Percentiles rank a stretch among this genome's conserved stretches.
These are phyloP conservation scores for Syzygium malaccense DNA, from an alignment of 441 rosid species.

Conservation along the genomic window DNA sequence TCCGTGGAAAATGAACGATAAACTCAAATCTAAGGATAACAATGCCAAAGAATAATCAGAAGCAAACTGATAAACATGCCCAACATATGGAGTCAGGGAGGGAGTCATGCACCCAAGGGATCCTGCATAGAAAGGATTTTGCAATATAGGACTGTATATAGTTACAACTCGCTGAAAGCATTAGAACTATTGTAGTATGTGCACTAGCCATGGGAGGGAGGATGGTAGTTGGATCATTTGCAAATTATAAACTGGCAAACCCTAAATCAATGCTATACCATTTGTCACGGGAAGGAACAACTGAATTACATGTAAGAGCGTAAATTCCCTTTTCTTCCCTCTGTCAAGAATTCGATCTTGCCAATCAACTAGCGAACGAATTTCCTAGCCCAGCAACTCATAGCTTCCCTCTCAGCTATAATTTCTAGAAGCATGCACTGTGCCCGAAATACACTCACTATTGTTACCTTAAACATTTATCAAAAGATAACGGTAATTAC, in stretches of 20 bases:
- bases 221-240: not conserved
- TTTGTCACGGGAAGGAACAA: not conserved
- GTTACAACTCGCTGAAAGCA: not conserved
- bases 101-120: not conserved
- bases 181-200: not conserved
- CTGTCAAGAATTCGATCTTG: not conserved
- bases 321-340: not conserved
- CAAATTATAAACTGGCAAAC: not conserved
- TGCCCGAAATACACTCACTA: not conserved
- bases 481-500: not conserved
- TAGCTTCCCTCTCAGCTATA: not conserved
- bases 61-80: not conserved
- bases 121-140: not conserved
- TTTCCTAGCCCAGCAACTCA: not conserved
- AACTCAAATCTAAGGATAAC: not conserved
- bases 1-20: not conserved
- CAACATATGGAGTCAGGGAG: not conserved
- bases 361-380: not conserved
- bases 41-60: not conserved
- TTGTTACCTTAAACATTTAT: not conserved
- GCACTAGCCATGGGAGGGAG: not conserved
- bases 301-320: not conserved
- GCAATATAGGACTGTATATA: not conserved
- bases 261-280: not conserved
- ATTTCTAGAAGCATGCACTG: not conserved